phyloP scores from a whole-genome alignment of 192 early-diverging fungal genomes.

The Thoreauomyces humboldtii region DNA sequence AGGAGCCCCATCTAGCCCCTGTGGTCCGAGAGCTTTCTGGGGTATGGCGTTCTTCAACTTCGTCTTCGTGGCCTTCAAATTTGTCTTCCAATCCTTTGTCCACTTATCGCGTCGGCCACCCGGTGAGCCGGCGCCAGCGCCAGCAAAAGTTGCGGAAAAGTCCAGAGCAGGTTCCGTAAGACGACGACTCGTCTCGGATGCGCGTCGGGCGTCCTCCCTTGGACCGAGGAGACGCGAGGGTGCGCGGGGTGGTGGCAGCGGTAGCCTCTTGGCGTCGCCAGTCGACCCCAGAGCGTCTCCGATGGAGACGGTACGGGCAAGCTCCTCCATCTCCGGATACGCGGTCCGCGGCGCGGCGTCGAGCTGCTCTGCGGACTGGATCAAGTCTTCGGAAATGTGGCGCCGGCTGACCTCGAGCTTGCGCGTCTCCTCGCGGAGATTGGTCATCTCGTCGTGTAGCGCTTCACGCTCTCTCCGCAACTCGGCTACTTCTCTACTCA shows the following conservation, averaged over 20 bases:
- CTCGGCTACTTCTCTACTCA: constrained; percentile 1
- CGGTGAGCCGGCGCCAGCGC: no score
- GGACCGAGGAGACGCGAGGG: neutral
- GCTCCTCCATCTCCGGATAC: constrained; percentile 19
- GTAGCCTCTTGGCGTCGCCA: constrained; percentile 4
- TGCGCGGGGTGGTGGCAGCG: neutral
- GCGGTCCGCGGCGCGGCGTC: neutral
- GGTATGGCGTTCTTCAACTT: constrained; percentile 18
- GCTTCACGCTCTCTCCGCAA: constrained; percentile 6
- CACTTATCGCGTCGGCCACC: constrained; percentile 6
- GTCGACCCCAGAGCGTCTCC: constrained; percentile 6
- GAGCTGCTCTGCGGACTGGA: constrained; percentile 12
- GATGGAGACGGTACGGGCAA: constrained; percentile 11
- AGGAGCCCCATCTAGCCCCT: no score
- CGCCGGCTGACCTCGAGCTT: constrained; percentile 1
- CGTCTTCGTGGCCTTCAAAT: constrained; percentile 13
- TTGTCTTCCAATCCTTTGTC: constrained; percentile 23
- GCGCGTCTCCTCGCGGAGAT: constrained; percentile 10
- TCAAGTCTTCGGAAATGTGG: constrained; percentile 14
- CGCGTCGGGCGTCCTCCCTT: neutral
- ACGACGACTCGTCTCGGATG: neutral
- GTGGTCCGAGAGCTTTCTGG: no score
- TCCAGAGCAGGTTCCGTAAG: no score
- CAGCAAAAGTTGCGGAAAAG: no score
- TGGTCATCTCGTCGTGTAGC: constrained; percentile 9